A percentile compares a stretch with the other conserved stretches of the same genome.
Evolutionary conservation across 495 filamentous ascomycete genomes (phyloP).

Genomic region (Penicillium mononematosum): DNA sequence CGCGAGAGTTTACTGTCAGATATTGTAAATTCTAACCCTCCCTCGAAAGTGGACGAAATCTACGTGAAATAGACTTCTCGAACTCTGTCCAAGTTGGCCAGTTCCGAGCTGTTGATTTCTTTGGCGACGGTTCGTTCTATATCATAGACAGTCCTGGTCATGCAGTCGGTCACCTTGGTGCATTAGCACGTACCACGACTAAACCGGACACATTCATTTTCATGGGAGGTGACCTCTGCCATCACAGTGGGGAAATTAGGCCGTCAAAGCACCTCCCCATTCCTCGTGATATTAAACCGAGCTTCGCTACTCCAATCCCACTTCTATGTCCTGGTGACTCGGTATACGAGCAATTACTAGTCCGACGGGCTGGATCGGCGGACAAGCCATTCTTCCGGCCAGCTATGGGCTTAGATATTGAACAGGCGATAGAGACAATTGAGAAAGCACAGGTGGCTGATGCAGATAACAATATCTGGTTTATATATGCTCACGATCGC

Average conservation of each 20-base stretch:
- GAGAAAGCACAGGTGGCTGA: constrained; percentile 49
- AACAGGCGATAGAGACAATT: constrained; percentile 34
- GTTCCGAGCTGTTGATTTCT: constrained; percentile 51
- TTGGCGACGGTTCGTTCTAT: constrained; percentile 48
- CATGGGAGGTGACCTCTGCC: constrained; percentile 55
- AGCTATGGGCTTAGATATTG: constrained; percentile 9
- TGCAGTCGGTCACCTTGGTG: constrained; percentile 41
- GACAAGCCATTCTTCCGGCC: constrained; percentile 16
- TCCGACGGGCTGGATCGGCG: background rate
- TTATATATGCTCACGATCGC: constrained; percentile 55
- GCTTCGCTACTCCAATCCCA: background rate
- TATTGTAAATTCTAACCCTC: no score
- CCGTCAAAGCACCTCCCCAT: constrained; percentile 34
- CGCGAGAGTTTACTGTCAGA: no score
- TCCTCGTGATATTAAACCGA: background rate
- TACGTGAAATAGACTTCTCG: constrained; percentile 52
- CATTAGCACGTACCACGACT: constrained; percentile 36
- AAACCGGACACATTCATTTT: constrained; percentile 35
- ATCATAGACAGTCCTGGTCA: constrained; percentile 44
- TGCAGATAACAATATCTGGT: constrained; percentile 49
- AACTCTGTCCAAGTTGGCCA: constrained; percentile 29
- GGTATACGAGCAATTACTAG: background rate
- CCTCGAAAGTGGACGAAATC: constrained; percentile 21
- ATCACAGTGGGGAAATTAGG: constrained; percentile 53
- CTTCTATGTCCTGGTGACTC: constrained; percentile 8